These are phyloP conservation scores for Clarireedia monteithiana DNA, from an alignment of 2,329 filamentous ascomycete genomes.

Conservation along the genomic window DNA sequence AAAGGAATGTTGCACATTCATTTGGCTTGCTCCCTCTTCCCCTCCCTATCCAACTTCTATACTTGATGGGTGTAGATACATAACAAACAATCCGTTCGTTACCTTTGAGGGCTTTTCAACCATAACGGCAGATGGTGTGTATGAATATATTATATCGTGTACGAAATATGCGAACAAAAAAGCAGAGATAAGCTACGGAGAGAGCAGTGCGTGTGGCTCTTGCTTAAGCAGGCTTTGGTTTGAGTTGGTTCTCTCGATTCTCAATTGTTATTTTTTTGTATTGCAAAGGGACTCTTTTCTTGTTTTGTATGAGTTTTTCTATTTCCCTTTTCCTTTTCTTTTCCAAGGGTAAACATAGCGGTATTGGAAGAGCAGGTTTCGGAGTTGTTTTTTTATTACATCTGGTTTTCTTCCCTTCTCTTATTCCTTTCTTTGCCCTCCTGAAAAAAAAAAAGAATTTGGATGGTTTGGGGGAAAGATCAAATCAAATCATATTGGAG, in stretches of 20 bases:
- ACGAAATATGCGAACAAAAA: background rate
- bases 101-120: background rate
- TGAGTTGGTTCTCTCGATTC: slow-evolving; percentile 1
- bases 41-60: background rate
- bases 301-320: background rate
- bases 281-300: background rate
- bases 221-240: slow-evolving; percentile 8
- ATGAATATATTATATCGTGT: slow-evolving; percentile 10
- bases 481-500: too few species aligned
- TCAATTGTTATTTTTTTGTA: background rate
- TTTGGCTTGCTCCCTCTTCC: background rate
- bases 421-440: background rate
- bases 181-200: background rate
- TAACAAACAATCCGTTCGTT: background rate
- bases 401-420: background rate
- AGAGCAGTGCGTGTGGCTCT: background rate
- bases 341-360: background rate
- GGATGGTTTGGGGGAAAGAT: background rate
- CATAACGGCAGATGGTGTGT: slow-evolving; percentile 3
- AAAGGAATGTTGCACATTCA: background rate
- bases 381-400: background rate
- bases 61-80: background rate
- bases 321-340: background rate
- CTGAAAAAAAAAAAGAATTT: background rate
- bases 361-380: background rate